Percentiles rank a stretch among this genome's conserved stretches.
Conservation (phyloP, 805 yeast genomes). For the Metschnikowia corniflorae region DNA sequence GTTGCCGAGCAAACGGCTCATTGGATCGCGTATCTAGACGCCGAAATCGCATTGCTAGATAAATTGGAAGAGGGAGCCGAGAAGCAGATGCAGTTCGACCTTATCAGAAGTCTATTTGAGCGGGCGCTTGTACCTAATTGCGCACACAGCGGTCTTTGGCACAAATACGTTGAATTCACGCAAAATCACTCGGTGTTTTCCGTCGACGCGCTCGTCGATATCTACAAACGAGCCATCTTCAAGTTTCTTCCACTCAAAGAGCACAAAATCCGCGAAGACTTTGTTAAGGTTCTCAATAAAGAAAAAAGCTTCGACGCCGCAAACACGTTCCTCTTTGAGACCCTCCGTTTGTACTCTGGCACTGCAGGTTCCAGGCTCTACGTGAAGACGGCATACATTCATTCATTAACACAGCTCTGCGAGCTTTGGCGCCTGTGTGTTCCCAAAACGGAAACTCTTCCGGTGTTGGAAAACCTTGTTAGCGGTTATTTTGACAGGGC, state of each 20-base stretch:
- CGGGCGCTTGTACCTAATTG: slow-evolving; percentile 72
- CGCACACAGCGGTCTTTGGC: slow-evolving; percentile 60
- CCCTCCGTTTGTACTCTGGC: slow-evolving; percentile 25
- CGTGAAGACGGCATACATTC: slow-evolving; percentile 20
- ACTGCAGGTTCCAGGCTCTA: slow-evolving; percentile 8
- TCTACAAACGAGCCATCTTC: slow-evolving; percentile 52
- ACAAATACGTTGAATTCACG: slow-evolving; percentile 57
- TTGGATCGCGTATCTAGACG: slow-evolving; percentile 66
- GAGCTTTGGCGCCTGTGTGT: slow-evolving; percentile 16
- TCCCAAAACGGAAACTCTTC: slow-evolving; percentile 12
- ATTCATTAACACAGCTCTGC: slow-evolving; percentile 7
- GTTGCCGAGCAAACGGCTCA: slow-evolving; percentile 41
- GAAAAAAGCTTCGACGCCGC: slow-evolving; percentile 20
- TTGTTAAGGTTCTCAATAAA: slow-evolving; percentile 22
- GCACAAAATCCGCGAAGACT: slow-evolving; percentile 23
- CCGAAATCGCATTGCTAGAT: slow-evolving; percentile 34
- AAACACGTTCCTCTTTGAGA: slow-evolving; percentile 26
- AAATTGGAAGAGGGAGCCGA: neutral
- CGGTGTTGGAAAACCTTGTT: slow-evolving; percentile 20
- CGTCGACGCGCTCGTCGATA: slow-evolving; percentile 31
- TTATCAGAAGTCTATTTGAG: slow-evolving; percentile 55
- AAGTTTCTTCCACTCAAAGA: slow-evolving; percentile 33
- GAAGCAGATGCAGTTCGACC: slow-evolving; percentile 15
- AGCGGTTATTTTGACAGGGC: slow-evolving; percentile 18
- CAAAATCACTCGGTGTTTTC: slow-evolving; percentile 21